phyloP scores from a whole-genome alignment of 164 flowering plant species.

The Macadamia tetraphylla region DNA sequence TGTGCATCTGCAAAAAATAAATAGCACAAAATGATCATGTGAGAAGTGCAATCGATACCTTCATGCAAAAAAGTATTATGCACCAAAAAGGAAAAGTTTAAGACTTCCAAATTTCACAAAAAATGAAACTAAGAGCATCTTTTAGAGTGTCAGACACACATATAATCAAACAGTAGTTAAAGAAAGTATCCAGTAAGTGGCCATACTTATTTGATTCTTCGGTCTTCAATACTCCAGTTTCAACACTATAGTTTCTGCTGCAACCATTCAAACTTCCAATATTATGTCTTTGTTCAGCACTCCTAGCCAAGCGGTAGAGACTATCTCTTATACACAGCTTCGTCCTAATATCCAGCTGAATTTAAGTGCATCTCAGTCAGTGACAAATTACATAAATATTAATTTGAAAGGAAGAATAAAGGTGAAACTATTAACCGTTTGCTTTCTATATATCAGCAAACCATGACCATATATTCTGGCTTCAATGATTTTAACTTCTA shows the following conservation, averaged over 20 bases:
- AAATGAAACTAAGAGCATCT: not conserved
- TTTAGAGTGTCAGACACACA: not conserved
- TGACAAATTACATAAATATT: not conserved
- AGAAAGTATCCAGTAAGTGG: not conserved
- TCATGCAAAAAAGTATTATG: no score
- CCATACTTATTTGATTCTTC: slow-evolving; percentile 51
- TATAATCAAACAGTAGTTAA: not conserved
- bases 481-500: not conserved
- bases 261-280: slow-evolving; percentile 19
- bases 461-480: not conserved
- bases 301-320: slow-evolving; percentile 82
- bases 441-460: not conserved
- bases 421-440: not conserved
- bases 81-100: no score
- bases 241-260: slow-evolving; percentile 27
- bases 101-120: not conserved
- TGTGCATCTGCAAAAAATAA: slow-evolving; percentile 31
- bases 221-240: slow-evolving; percentile 25
- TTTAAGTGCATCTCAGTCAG: slow-evolving; percentile 14
- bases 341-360: slow-evolving; percentile 78
- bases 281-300: slow-evolving; percentile 75
- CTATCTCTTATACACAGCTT: slow-evolving; percentile 84
- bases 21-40: no score
- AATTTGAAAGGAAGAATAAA: not conserved
- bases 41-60: no score